Evolutionary conservation across 371 early-diverging fungal species (phyloP).

Genomic region (Globomyces sp.): DNA sequence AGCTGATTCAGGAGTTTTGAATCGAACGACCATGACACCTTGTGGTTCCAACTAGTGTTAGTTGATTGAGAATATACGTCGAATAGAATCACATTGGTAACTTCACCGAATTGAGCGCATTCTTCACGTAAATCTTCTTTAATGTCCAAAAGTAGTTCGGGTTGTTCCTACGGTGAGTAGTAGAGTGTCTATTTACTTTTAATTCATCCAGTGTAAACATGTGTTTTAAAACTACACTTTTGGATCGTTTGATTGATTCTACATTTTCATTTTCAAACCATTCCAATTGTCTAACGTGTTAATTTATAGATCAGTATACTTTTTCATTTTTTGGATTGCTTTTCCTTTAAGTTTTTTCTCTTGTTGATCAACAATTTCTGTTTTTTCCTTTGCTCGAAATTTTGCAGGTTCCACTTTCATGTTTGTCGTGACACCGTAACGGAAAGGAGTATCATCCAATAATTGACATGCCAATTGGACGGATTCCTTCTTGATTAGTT

Average conservation of each 20-base stretch:
- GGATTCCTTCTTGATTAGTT: conserved; percentile 52
- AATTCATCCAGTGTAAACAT: conserved; percentile 91
- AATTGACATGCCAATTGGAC: conserved; percentile 80
- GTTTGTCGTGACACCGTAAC: conserved; percentile 59
- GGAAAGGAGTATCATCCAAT: conserved; percentile 80
- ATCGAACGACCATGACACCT: conserved; percentile 86
- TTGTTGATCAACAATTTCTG: conserved; percentile 36
- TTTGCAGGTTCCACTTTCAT: conserved; percentile 66
- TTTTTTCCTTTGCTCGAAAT: conserved; percentile 41
- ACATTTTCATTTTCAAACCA: conserved; percentile 93
- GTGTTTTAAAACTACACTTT: conserved; percentile 85
- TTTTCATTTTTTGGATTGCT: conserved; percentile 67
- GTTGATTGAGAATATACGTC: conserved; percentile 55
- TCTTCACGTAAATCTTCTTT: conserved; percentile 92
- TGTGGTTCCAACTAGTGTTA: conserved; percentile 53
- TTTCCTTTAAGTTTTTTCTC: conserved; percentile 42
- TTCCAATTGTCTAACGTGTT: conserved; percentile 69
- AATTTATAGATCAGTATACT: conserved; percentile 35
- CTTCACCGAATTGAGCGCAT: conserved; percentile 89
- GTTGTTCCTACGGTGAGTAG: conserved; percentile 63
- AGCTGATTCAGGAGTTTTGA: conserved; percentile 76
- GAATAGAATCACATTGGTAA: conserved; percentile 84
- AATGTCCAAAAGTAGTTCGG: conserved; percentile 81
- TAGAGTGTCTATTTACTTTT: conserved; percentile 51
- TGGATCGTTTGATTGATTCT: conserved; percentile 64